Percentiles rank a stretch among this genome's conserved stretches.
Conservation (phyloP, 1,284 basidiomycete genomes). For the Tilletiaria anomala region DNA sequence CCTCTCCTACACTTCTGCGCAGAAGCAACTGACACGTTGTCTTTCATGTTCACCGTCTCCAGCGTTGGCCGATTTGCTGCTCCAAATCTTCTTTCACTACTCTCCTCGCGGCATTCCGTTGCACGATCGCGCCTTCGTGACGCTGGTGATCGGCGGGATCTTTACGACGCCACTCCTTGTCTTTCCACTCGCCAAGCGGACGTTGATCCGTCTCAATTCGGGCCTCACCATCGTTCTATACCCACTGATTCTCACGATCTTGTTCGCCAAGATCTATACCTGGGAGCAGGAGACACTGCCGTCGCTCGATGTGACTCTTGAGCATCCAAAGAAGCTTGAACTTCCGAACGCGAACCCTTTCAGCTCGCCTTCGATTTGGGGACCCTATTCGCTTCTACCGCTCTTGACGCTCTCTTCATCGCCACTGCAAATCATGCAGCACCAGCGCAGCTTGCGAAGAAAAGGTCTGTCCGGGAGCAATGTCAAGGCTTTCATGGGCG, state of each 20-base stretch:
- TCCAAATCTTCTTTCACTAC: constrained; percentile 35
- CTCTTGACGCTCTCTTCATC: constrained; percentile 28
- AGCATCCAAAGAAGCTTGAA: too few relatives aligned
- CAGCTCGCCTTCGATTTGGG: constrained; percentile 26
- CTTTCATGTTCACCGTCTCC: neutral
- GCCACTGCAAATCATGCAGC: constrained; percentile 34
- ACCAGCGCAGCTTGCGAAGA: constrained; percentile 27
- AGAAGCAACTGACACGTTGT: neutral
- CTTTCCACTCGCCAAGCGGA: constrained; percentile 33
- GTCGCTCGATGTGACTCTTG: neutral
- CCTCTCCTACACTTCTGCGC: neutral
- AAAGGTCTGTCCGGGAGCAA: constrained; percentile 27
- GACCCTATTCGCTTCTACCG: constrained; percentile 32
- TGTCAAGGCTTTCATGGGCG: constrained; percentile 26
- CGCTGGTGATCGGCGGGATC: constrained; percentile 23
- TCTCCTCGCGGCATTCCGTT: constrained; percentile 19
- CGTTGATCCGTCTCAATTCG: constrained; percentile 30
- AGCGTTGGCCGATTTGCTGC: constrained; percentile 28
- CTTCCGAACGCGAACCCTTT: constrained; percentile 15
- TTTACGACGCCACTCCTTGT: constrained; percentile 25
- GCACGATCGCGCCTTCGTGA: constrained; percentile 31
- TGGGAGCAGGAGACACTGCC: constrained; percentile 2
- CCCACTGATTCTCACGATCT: constrained; percentile 17
- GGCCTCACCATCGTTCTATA: constrained; percentile 21
- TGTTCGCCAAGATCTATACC: constrained; percentile 19